Conservation (phyloP, 805 yeast genomes). For the Ogataea zsoltii region DNA sequence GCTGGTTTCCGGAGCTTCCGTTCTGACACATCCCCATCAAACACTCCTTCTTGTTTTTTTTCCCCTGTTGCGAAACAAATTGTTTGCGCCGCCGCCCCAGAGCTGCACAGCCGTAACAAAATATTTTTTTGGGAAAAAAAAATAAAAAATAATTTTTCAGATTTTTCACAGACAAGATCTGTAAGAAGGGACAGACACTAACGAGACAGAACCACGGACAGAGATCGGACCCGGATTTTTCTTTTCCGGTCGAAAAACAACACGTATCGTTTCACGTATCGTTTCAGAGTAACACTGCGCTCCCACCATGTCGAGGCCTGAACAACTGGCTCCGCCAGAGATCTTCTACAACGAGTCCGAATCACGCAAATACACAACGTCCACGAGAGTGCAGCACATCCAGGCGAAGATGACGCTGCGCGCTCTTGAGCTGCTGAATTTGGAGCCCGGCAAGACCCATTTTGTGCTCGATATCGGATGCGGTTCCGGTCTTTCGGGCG, state of each 20-base stretch:
- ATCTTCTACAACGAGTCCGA: constrained; percentile 90
- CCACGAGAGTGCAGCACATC: constrained; percentile 96
- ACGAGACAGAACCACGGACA: no score
- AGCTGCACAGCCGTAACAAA: neutral
- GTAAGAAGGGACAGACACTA: no score
- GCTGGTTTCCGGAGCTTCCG: neutral
- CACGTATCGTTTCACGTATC: no score
- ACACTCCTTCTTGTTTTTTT: neutral
- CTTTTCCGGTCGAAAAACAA: no score
- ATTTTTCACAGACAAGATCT: neutral
- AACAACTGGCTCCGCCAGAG: constrained; percentile 95
- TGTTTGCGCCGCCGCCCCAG: constrained; percentile 1
- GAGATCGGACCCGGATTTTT: no score
- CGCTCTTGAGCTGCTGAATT: constrained; percentile 82
- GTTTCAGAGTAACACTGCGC: no score
- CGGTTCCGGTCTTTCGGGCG: constrained; percentile 96
- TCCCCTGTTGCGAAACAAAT: neutral
- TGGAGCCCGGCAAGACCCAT: constrained; percentile 62
- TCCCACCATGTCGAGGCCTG: constrained; percentile 84
- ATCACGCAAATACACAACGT: constrained; percentile 84
- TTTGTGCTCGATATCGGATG: constrained; percentile 90
- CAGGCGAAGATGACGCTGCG: constrained; percentile 97
- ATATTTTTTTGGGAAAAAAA: no score
- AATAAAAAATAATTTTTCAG: constrained; percentile 1
- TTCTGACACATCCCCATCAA: neutral